phyloP scores from a whole-genome alignment of 768 basidiomycete genomes.

The Trametes cingulata region DNA sequence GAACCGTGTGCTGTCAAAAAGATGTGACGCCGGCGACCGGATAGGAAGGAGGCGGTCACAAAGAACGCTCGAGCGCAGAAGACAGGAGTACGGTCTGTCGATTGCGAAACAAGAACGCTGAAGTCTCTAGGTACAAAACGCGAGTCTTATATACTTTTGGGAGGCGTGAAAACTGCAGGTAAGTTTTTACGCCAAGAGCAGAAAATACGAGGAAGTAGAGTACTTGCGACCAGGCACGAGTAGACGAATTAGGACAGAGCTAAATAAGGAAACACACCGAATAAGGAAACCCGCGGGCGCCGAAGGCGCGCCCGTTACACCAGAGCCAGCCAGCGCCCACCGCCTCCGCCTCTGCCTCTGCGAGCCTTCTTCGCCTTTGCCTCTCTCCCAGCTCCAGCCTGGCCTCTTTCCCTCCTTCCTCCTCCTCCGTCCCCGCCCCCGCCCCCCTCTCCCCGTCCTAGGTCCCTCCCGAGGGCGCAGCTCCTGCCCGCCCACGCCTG shows the following conservation, averaged over 20 bases:
- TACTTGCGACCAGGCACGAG: neutral
- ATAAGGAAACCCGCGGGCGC: neutral
- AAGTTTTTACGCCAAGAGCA: neutral
- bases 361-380: neutral
- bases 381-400: neutral
- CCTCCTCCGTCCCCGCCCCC: slow-evolving; percentile 32
- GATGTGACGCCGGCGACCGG: slow-evolving; percentile 4
- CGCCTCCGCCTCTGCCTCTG: slow-evolving; percentile 23
- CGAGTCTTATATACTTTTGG: neutral
- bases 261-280: too few relatives aligned
- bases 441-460: slow-evolving; percentile 27
- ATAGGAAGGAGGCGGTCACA: neutral
- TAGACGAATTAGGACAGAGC: neutral
- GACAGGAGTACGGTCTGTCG: slow-evolving; percentile 1
- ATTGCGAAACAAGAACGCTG: neutral
- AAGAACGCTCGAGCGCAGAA: slow-evolving; percentile 7
- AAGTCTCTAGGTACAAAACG: neutral
- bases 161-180: too few relatives aligned
- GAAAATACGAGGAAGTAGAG: neutral
- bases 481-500: slow-evolving; percentile 25
- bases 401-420: slow-evolving; percentile 13
- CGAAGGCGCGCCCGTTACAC: neutral
- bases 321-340: slow-evolving; percentile 1
- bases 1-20: slow-evolving; percentile 4
- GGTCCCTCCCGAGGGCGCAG: slow-evolving; percentile 15